Conservation (phyloP, 306 rosid genomes). For the Ziziphus jujuba region DNA sequence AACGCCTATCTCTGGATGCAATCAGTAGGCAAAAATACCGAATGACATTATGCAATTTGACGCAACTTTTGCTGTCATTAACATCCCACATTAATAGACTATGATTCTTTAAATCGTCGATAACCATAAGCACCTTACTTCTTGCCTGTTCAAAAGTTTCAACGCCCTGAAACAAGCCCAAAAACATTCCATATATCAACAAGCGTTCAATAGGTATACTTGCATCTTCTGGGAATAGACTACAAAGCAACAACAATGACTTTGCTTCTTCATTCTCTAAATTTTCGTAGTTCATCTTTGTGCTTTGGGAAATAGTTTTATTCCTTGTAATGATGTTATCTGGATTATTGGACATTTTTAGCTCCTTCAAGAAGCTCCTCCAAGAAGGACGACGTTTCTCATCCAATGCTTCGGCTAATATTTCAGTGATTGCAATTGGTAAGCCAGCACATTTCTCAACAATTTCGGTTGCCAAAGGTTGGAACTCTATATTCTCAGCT, state of each 20-base stretch:
- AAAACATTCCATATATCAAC: not conserved
- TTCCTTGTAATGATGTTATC: not conserved
- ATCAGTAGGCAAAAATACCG: conserved; percentile 12
- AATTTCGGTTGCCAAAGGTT: conserved; percentile 13
- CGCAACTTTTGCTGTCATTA: too few species aligned
- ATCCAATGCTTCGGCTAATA: conserved; percentile 19
- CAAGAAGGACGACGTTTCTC: conserved; percentile 5
- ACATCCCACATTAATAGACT: conserved; percentile 17
- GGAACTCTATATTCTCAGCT: not conserved
- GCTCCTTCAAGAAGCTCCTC: conserved; percentile 14
- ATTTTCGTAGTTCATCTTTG: not conserved
- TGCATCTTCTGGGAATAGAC: not conserved
- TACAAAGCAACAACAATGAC: not conserved
- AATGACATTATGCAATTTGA: conserved; percentile 14
- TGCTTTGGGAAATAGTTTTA: conserved; percentile 8
- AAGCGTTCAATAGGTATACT: not conserved
- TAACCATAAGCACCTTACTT: conserved; percentile 8
- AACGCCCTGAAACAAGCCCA: not conserved
- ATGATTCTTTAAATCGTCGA: conserved; percentile 7
- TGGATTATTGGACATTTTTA: conserved; percentile 1
- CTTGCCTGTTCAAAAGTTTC: not conserved
- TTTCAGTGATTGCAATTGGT: conserved; percentile 37
- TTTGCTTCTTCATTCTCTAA: conserved; percentile 1
- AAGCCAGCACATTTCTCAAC: conserved; percentile 33
- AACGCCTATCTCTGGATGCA: not conserved